Evolutionary conservation across 2,329 filamentous ascomycete species (phyloP).

Genomic region (Colletotrichum caudatum): DNA sequence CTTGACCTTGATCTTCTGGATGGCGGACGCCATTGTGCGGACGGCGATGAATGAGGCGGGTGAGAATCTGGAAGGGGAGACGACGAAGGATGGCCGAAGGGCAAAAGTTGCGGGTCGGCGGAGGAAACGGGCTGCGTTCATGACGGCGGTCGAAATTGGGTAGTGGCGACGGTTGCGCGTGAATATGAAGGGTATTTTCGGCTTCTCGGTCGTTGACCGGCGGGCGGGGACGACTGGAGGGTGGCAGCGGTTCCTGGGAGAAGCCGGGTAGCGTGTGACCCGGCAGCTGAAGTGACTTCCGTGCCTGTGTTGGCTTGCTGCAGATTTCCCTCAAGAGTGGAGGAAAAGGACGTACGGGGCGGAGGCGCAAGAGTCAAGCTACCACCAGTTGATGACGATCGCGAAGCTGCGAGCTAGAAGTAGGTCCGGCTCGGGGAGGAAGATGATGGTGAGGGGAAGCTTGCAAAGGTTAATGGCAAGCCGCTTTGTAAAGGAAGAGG

Average conservation of each 20-base stretch:
- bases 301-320: constrained; percentile 32
- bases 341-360: neutral
- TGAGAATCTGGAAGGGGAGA: constrained; percentile 23
- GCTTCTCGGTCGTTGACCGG: constrained; percentile 36
- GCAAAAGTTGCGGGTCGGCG: constrained; percentile 32
- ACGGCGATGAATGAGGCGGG: constrained; percentile 39
- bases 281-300: constrained; percentile 27
- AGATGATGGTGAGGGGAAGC: constrained; percentile 6
- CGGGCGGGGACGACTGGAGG: constrained; percentile 2
- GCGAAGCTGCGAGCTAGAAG: constrained; percentile 34
- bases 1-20: constrained; percentile 97
- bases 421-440: constrained; percentile 15
- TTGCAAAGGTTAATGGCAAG: constrained; percentile 4
- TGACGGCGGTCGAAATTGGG: constrained; percentile 24
- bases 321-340: constrained; percentile 19
- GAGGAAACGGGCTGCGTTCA: constrained; percentile 42
- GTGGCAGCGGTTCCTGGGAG: constrained; percentile 24
- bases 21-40: constrained; percentile 66
- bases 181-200: constrained; percentile 18
- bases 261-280: constrained; percentile 20
- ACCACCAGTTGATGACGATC: constrained; percentile 33
- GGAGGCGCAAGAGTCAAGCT: constrained; percentile 22
- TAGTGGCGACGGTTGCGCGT: neutral
- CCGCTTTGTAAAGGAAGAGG: constrained; percentile 1
- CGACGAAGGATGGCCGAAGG: constrained; percentile 37